Evolutionary conservation across 805 yeast genomes (phyloP).

Genomic region (Sugiyamaella lignohabitans): DNA sequence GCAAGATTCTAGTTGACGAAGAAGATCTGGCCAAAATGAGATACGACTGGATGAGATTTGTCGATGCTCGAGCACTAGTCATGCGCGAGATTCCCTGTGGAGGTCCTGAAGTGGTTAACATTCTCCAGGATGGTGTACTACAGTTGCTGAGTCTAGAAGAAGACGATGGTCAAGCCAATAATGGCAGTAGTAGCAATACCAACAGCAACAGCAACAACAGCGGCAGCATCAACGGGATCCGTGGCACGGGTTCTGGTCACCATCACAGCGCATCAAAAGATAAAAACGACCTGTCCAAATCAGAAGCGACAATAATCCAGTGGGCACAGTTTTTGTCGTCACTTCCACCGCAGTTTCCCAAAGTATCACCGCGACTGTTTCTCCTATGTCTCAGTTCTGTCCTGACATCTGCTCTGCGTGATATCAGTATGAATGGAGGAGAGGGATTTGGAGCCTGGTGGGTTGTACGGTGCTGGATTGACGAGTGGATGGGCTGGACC

Average conservation of each 20-base stretch:
- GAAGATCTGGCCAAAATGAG: slow-evolving; percentile 46
- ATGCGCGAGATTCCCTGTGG: slow-evolving; percentile 47
- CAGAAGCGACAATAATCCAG: slow-evolving; percentile 25
- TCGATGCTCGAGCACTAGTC: slow-evolving; percentile 42
- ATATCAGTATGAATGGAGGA: slow-evolving; percentile 52
- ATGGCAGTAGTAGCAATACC: not conserved
- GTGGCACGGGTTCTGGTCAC: not conserved
- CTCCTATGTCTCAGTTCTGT: slow-evolving; percentile 47
- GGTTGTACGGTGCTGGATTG: slow-evolving; percentile 68
- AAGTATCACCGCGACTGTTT: slow-evolving; percentile 51
- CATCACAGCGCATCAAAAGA: not conserved
- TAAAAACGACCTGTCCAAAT: not conserved
- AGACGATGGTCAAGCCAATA: not conserved
- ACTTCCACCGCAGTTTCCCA: slow-evolving; percentile 43
- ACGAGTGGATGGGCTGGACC: slow-evolving; percentile 62
- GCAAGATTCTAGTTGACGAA: slow-evolving; percentile 39
- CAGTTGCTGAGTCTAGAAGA: slow-evolving; percentile 20
- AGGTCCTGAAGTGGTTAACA: slow-evolving; percentile 20
- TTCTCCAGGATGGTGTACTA: slow-evolving; percentile 27
- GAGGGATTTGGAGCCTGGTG: slow-evolving; percentile 69
- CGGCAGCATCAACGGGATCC: no score
- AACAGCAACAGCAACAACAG: not conserved
- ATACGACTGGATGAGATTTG: slow-evolving; percentile 48
- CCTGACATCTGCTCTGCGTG: slow-evolving; percentile 54
- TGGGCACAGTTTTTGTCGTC: slow-evolving; percentile 37